phyloP scores from a whole-genome alignment of 768 basidiomycete species.

The Podaxis sp. region DNA sequence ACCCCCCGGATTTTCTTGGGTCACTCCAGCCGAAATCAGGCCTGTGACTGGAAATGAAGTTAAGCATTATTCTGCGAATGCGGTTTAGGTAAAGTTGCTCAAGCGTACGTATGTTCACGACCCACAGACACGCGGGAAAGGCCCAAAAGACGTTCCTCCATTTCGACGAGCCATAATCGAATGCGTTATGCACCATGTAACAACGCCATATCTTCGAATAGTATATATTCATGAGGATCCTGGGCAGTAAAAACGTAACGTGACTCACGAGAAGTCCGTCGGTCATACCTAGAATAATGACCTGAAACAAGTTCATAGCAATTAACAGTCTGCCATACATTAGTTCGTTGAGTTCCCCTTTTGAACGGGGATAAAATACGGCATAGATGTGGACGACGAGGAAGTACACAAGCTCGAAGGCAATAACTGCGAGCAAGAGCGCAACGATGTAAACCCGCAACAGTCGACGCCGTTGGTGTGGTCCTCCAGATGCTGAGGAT shows the following conservation, averaged over 20 bases:
- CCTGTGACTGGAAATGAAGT: not conserved
- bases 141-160: not conserved
- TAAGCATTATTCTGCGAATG: not conserved
- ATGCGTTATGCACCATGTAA: not conserved
- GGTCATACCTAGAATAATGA: not conserved
- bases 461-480: not conserved
- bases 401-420: not conserved
- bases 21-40: not conserved
- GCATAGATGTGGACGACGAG: not conserved
- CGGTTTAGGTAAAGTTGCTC: not conserved
- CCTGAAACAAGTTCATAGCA: not conserved
- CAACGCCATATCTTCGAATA: constrained; percentile 1
- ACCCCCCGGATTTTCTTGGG: not conserved
- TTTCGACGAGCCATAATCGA: not conserved
- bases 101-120: not conserved
- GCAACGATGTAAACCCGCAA: not conserved
- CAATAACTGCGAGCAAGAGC: not conserved
- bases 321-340: too few relatives aligned
- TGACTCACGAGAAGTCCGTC: not conserved
- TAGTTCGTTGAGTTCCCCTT: too few relatives aligned
- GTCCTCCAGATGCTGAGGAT: not conserved
- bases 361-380: not conserved
- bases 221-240: not conserved
- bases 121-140: not conserved
- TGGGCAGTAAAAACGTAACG: too few relatives aligned